Evolutionary conservation across 2,329 filamentous ascomycete species (phyloP).

Genomic region (Diaporthe vexans): DNA sequence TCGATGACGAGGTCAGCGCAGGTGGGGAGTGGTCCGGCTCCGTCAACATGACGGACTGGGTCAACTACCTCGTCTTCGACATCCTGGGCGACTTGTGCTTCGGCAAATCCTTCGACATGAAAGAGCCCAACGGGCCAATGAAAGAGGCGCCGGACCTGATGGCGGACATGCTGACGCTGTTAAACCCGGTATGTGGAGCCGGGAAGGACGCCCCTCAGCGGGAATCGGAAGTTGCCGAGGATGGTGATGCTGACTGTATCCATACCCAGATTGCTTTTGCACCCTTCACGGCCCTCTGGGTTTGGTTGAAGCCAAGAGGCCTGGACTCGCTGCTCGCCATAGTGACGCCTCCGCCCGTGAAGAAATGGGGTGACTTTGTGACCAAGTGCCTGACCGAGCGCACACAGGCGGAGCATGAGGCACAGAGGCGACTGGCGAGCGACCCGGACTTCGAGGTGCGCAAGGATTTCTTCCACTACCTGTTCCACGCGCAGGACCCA

Average conservation of each 20-base stretch:
- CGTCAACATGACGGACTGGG: constrained; percentile 37
- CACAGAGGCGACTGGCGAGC: constrained; percentile 16
- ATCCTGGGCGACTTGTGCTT: constrained; percentile 43
- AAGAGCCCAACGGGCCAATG: constrained; percentile 40
- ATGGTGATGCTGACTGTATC: neutral
- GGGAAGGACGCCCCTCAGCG: neutral
- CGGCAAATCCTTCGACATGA: constrained; percentile 43
- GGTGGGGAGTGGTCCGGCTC: constrained; percentile 32
- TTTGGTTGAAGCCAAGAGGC: constrained; percentile 46
- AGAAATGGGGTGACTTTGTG: constrained; percentile 44
- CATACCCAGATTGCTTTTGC: constrained; percentile 45
- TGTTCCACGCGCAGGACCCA: constrained; percentile 45
- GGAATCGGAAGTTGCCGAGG: neutral
- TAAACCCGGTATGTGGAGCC: constrained; percentile 40
- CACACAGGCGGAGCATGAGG: constrained; percentile 38
- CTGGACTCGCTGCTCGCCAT: constrained; percentile 44
- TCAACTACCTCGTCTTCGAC: constrained; percentile 40
- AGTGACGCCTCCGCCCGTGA: constrained; percentile 43
- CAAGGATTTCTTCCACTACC: constrained; percentile 48
- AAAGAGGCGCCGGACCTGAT: constrained; percentile 34
- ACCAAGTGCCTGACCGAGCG: constrained; percentile 44
- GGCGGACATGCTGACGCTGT: constrained; percentile 41
- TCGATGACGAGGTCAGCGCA: constrained; percentile 38
- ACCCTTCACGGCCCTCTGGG: constrained; percentile 45
- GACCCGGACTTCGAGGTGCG: constrained; percentile 37